Base-by-base conservation (phyloP, 2,329 filamentous ascomycete genomes). In the Thelonectria discophora region DNA sequence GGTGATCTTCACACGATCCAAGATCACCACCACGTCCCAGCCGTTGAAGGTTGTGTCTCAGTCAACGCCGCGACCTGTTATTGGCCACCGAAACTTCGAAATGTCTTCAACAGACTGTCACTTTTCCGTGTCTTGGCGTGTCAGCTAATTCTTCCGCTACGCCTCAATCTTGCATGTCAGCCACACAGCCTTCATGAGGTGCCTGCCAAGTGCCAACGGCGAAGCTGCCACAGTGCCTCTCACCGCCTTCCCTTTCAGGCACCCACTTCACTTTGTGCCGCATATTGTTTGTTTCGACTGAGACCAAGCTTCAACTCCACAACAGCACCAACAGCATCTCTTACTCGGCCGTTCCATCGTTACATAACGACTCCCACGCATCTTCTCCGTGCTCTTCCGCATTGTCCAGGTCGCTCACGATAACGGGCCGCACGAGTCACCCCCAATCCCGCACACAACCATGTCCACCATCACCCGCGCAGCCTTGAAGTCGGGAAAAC, bases 381-480 rank as follows among this genome's bases (percentile, higher is more conserved):
- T 5, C 34, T 37, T 37, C 34, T 37, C 34, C 15, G 15, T 11
- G 15, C 12, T 37, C 15, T 12, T 2, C 5, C 34, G 34, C 34
- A 37, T 37, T 50, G 20, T 42, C 34, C 11, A 24, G 32, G 27
- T 17, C 48, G 24, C 30, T n/a, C n/a, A 32, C 30, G 34, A 47
- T 21, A 27, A 3, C 24, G 8, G n/a, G 17, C 46, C 17, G 21
- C 52, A 8, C 15, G 13, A 58, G 13, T 40, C 20, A 9, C 18
- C 24, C 32, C 40, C 42, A 18, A 24, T 47, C 7, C 17, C 21
- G 32, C 11, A 13, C 42, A 45, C 18, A 47, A 65, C 59, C 49
- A 97, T 97, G 93, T 94, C 93, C 59, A 95, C 93, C 18, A 90
- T 95, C 73, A 91, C 92, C n/a, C 80, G 85, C 40, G 86, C 86